Percentiles rank a stretch among this genome's conserved stretches.
These are phyloP conservation scores for Nannizziopsis barbatae DNA, from an alignment of 2,329 filamentous ascomycete genomes.

Conservation along the genomic window DNA sequence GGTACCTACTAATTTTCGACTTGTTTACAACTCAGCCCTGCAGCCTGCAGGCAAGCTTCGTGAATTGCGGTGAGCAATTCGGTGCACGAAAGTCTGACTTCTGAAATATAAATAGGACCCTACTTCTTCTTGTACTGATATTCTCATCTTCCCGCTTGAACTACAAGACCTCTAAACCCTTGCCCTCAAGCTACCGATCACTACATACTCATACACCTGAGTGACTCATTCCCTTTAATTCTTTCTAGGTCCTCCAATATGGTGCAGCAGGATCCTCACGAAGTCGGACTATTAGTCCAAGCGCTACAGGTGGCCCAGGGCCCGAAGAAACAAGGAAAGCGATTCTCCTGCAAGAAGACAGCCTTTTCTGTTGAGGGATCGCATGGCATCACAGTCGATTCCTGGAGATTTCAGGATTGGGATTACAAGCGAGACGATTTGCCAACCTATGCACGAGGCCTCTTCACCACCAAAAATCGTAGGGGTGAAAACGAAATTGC, in stretches of 20 bases:
- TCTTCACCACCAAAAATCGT: conserved; percentile 71
- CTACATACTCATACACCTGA: neutral
- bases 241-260: conserved; percentile 27
- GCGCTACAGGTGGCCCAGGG: conserved; percentile 50
- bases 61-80: no score
- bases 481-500: conserved; percentile 63
- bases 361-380: conserved; percentile 59
- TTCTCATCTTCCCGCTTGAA: no score
- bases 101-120: no score
- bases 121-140: no score
- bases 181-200: no score
- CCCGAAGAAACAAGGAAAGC: conserved; percentile 40
- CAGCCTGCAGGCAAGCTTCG: no score
- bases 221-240: neutral
- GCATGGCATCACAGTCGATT: conserved; percentile 61
- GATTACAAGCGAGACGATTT: conserved; percentile 83
- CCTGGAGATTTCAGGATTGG: conserved; percentile 89
- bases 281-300: conserved; percentile 55
- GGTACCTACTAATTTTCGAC: no score
- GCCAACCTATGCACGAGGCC: conserved; percentile 82
- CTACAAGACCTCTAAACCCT: no score
- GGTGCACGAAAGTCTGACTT: no score
- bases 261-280: conserved; percentile 57
- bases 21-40: no score
- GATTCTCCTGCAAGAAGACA: conserved; percentile 68